These are phyloP conservation scores for Yamadazyma sp. DNA, from an alignment of 1,139 yeast genomes.

Conservation along the genomic window DNA sequence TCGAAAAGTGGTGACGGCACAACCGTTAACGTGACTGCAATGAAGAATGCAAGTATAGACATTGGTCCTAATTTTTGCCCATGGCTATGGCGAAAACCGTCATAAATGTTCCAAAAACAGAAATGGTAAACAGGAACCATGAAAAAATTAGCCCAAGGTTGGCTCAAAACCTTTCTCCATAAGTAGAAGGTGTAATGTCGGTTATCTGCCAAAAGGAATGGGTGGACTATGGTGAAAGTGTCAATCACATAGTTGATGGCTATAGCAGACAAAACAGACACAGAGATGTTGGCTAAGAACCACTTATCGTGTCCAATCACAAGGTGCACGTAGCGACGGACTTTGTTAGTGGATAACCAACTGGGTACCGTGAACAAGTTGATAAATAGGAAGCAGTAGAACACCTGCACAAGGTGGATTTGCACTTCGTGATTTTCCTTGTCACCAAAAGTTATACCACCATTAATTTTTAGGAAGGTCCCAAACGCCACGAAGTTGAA, in stretches of 20 bases:
- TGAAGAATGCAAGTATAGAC: conserved; percentile 45
- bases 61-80: conserved; percentile 25
- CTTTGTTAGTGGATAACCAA: conserved; percentile 50
- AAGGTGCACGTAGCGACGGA: conserved; percentile 36
- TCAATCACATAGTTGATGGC: conserved; percentile 51
- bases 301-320: conserved; percentile 15
- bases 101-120: conserved; percentile 48
- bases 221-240: conserved; percentile 75
- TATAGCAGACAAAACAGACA: conserved; percentile 20
- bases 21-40: conserved; percentile 59
- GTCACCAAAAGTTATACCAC: conserved; percentile 86
- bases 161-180: conserved; percentile 60
- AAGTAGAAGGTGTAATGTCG: conserved; percentile 90
- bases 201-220: conserved; percentile 90
- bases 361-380: conserved; percentile 66
- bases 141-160: conserved; percentile 38
- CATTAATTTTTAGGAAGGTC: conserved; percentile 59
- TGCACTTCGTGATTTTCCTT: conserved; percentile 77
- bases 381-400: conserved; percentile 71
- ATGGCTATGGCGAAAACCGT: conserved; percentile 17
- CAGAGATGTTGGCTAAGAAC: conserved; percentile 11
- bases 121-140: conserved; percentile 76
- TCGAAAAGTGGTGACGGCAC: conserved; percentile 91
- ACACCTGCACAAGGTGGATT: conserved; percentile 75
- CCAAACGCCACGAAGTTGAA: conserved; percentile 54